Percentiles rank a stretch among this genome's conserved stretches.
phyloP scores from a whole-genome alignment of 2,329 filamentous ascomycete species.

The Pestalotiopsis sp. region DNA sequence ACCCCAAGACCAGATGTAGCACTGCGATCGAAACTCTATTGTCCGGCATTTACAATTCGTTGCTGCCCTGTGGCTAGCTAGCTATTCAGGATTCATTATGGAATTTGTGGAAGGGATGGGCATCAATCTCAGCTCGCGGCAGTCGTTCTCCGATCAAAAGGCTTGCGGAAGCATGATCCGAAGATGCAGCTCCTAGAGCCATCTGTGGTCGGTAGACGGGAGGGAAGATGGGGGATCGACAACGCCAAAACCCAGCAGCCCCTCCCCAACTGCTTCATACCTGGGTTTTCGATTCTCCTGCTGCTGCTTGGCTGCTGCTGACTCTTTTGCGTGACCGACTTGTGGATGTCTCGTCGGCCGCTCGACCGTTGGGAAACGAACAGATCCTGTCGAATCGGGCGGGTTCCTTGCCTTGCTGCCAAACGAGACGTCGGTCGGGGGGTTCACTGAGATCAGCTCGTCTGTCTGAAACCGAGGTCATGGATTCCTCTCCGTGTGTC shows the following conservation, averaged over 20 bases:
- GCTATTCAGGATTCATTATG: not conserved
- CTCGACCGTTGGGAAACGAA: not conserved
- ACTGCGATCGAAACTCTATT: not conserved
- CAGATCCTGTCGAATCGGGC: slow-evolving; percentile 1
- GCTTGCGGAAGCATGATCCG: slow-evolving; percentile 2
- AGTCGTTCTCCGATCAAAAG: not conserved
- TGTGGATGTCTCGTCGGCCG: not conserved
- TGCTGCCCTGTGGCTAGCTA: not conserved
- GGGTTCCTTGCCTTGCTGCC: not conserved
- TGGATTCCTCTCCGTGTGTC: not conserved
- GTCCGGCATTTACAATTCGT: not conserved
- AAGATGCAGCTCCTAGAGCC: slow-evolving; percentile 2
- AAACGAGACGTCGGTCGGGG: not conserved
- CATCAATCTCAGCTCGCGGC: not conserved
- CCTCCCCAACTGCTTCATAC: not conserved
- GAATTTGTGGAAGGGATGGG: not conserved
- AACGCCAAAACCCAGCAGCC: slow-evolving; percentile 1
- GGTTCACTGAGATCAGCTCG: not conserved
- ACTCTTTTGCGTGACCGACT: not conserved
- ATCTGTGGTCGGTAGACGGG: not conserved
- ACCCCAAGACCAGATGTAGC: not conserved
- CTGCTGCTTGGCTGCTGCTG: too few species aligned
- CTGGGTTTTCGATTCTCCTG: not conserved
- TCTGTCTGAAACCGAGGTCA: not conserved
- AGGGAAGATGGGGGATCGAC: slow-evolving; percentile 3